Percentiles rank a stretch among this genome's conserved stretches.
These are phyloP conservation scores for Phytophthora brassicae DNA, from an alignment of 352 stramenopile species.

Conservation along the genomic window DNA sequence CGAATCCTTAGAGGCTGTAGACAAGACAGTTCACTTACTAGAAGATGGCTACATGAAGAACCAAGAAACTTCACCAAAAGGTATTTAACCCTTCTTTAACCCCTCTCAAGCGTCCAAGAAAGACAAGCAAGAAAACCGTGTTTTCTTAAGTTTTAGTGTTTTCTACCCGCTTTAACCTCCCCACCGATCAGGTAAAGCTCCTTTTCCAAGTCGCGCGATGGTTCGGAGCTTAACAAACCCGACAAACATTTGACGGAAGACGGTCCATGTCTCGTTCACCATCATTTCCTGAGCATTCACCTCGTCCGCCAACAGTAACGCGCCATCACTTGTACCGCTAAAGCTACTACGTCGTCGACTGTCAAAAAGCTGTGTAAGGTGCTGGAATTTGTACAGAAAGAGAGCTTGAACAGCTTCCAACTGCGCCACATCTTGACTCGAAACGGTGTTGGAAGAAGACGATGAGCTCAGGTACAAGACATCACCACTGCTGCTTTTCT, in stretches of 20 bases:
- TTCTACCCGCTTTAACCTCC: background rate
- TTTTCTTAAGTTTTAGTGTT: too few relatives aligned
- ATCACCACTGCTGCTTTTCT: conserved; percentile 17
- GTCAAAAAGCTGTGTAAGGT: conserved; percentile 41
- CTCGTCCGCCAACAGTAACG: conserved; percentile 40
- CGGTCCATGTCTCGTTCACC: conserved; percentile 74
- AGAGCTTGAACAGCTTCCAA: conserved; percentile 54
- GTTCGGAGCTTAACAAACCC: conserved; percentile 59
- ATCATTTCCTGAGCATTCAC: conserved; percentile 35
- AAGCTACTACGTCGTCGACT: conserved; percentile 28
- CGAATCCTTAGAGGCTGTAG: background rate
- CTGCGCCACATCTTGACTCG: conserved; percentile 71
- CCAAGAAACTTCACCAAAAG: background rate
- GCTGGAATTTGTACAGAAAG: conserved; percentile 56
- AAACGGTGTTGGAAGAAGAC: conserved; percentile 38
- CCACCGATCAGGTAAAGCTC: conserved; percentile 68
- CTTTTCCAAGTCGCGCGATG: conserved; percentile 47
- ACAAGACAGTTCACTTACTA: background rate
- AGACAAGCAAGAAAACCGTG: too few relatives aligned
- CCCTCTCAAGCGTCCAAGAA: too few relatives aligned
- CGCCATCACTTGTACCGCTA: conserved; percentile 16
- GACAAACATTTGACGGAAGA: conserved; percentile 70
- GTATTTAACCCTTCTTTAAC: too few relatives aligned
- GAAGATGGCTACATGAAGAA: background rate
- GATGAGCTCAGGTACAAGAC: conserved; percentile 64